These are phyloP conservation scores for Mortierella sp. DNA, from an alignment of 371 early-diverging fungal genomes.

Conservation along the genomic window DNA sequence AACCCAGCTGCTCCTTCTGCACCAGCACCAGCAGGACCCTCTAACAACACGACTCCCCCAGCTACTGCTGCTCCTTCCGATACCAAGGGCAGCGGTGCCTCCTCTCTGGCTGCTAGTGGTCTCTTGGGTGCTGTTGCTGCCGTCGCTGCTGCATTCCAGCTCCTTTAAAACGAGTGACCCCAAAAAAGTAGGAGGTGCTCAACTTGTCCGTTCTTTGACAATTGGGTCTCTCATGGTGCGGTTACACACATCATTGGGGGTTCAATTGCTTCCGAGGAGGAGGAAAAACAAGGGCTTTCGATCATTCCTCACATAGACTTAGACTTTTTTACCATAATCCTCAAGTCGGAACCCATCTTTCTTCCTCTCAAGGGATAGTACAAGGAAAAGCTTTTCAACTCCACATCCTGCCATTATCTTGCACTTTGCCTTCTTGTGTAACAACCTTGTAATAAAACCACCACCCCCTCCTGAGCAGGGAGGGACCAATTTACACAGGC, in stretches of 20 bases:
- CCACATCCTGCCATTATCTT: neutral
- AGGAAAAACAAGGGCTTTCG: no score
- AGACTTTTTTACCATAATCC: no score
- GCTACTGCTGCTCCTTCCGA: neutral
- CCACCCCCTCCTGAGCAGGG: neutral
- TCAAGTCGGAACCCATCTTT: no score
- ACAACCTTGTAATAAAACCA: constrained; percentile 12
- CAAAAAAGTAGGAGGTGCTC: neutral
- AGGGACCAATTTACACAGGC: neutral
- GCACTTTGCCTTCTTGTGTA: constrained; percentile 7
- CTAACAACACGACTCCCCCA: neutral
- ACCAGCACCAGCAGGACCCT: neutral
- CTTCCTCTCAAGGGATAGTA: no score
- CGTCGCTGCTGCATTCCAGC: constrained; percentile 14
- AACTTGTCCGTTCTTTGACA: no score
- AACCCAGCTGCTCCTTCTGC: neutral
- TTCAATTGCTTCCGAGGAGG: no score
- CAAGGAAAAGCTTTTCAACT: no score
- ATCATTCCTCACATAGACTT: no score
- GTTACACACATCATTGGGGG: no score
- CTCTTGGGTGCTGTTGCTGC: constrained; percentile 16
- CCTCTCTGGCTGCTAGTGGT: constrained; percentile 3
- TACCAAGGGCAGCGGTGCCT: constrained; percentile 9
- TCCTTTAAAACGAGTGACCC: constrained; percentile 8
- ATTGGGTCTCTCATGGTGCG: no score